Evolutionary conservation across 202 grass and related monocot species (phyloP).

Genomic region (Digitaria exilis): DNA sequence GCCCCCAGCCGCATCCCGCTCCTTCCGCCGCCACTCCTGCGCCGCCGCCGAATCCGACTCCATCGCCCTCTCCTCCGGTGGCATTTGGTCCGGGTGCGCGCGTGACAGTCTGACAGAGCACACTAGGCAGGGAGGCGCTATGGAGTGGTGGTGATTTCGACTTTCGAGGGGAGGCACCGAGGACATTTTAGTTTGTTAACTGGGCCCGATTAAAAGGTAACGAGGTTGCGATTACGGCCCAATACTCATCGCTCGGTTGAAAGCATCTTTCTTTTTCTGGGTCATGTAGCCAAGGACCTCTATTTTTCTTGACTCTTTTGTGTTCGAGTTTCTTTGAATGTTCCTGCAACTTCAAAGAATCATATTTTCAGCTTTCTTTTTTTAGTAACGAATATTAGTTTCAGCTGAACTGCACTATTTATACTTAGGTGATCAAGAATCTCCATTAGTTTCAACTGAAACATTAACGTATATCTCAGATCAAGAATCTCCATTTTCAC

Average conservation of each 20-base stretch:
- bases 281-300: not conserved
- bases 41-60: conserved; percentile 19
- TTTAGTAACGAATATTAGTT: too few species aligned
- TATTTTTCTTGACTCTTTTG: not conserved
- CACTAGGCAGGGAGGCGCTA: conserved; percentile 25
- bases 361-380: too few species aligned
- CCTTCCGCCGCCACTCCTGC: not conserved
- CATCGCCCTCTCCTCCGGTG: conserved; percentile 22
- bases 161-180: too few species aligned
- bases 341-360: not conserved
- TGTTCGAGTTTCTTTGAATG: not conserved
- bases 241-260: not conserved
- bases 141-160: too few species aligned
- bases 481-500: not conserved
- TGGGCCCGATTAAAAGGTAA: not conserved
- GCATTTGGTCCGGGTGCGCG: conserved; percentile 20
- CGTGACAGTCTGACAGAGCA: conserved; percentile 30
- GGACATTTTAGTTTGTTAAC: not conserved
- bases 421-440: too few species aligned
- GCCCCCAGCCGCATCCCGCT: not conserved
- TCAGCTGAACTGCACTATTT: not conserved
- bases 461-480: too few species aligned
- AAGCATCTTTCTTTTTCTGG: not conserved
- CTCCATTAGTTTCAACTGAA: too few species aligned
- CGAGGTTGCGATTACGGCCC: not conserved